These are phyloP conservation scores for Phytophthora podocarpi DNA, from an alignment of 352 stramenopile species.

Conservation along the genomic window DNA sequence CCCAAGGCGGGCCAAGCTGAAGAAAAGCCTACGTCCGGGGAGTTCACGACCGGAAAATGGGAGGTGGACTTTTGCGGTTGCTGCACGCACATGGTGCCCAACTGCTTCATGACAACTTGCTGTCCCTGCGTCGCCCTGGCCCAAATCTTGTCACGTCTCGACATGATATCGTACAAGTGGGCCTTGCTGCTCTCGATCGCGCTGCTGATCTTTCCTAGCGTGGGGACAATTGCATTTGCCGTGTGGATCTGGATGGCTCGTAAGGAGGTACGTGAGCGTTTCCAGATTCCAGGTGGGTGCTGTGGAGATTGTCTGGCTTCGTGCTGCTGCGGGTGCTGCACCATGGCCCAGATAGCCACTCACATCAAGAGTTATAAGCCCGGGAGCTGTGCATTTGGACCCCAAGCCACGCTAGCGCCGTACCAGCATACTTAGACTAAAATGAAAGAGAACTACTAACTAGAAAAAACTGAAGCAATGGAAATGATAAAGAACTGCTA, in stretches of 20 bases:
- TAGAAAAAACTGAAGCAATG: too few relatives aligned
- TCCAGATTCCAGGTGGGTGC: constrained; percentile 42
- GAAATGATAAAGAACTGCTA: too few relatives aligned
- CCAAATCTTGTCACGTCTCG: constrained; percentile 43
- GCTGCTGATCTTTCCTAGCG: constrained; percentile 3
- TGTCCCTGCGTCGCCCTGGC: constrained; percentile 55
- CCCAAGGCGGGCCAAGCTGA: neutral
- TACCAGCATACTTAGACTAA: too few relatives aligned
- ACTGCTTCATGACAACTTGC: constrained; percentile 44
- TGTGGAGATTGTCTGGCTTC: constrained; percentile 35
- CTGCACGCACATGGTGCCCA: constrained; percentile 45
- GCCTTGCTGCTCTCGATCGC: constrained; percentile 23
- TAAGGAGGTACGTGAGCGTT: constrained; percentile 29
- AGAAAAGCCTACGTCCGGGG: too few relatives aligned
- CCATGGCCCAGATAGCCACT: constrained; percentile 43
- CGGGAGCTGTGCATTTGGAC: too few relatives aligned
- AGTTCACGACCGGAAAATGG: constrained; percentile 41
- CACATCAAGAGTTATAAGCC: constrained; percentile 60
- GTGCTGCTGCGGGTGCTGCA: constrained; percentile 44
- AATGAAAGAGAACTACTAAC: too few relatives aligned
- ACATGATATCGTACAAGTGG: constrained; percentile 24
- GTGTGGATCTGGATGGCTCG: constrained; percentile 28
- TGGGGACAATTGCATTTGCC: constrained; percentile 8
- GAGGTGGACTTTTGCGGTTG: constrained; percentile 44
- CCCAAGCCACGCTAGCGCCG: too few relatives aligned